Evolutionary conservation across 371 early-diverging fungal genomes (phyloP), one percentile per base, ranked within the genome.

Genomic region (Actinomortierella wolfii): DNA sequence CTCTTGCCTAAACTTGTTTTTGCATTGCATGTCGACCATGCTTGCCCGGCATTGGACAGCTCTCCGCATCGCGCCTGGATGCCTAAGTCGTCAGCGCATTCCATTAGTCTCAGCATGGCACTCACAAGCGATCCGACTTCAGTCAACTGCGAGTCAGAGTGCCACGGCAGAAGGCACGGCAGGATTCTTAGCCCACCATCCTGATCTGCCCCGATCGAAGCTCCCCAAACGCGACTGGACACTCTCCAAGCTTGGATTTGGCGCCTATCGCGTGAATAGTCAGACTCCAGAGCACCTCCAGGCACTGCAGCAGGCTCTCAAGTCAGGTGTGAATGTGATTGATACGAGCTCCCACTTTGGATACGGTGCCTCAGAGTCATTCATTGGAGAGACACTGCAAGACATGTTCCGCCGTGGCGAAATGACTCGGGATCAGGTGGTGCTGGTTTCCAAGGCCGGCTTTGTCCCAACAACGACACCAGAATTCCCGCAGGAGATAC

Each of bases 311-410:
- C 50, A 70, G 23, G 91, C 92, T 6, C 57, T 90, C 8, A 57
- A 77, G 51, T 60, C 76, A 11, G 92, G 92, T 18, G 78, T 91
- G 23, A 90, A 90, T 56, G 82, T 91, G 28, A 82, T 93, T 40
- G 93, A 93, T 63, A 90, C 91, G 6, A 85, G 87, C 55, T 69
- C 82, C 39, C 90, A 91, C 66, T 92, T 92, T 81, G 88, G 86
- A 64, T 73, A 79, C 50, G 93, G 92, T 82, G 66, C 50, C 0
- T 87, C 88, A 17, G 91, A 91, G 57, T 65, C 54, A 28, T 67
- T 83, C 50, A 82, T 90, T 59, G 91, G 89, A 45, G 71, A 79
- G 24, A 81, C 84, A 0, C 54, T 91, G 20, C 55, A 70, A 8
- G 77, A 68, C 4, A 41, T 81, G 66, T 69, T 80, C 54, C 48